Conservation (phyloP, 768 basidiomycete genomes). For the Tulasnella sp. region DNA sequence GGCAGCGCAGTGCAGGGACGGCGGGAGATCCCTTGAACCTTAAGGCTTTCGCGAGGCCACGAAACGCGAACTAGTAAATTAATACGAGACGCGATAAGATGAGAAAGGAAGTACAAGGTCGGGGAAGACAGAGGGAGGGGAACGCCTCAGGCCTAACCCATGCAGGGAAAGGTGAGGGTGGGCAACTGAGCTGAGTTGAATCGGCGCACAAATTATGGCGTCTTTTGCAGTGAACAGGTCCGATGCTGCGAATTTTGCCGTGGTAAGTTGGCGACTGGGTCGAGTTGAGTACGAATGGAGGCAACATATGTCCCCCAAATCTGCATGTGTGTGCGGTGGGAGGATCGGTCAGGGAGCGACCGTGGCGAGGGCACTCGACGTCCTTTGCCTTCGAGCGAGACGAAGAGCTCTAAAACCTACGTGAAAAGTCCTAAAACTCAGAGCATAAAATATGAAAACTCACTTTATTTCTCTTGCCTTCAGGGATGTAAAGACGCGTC, state of each 20-base stretch:
- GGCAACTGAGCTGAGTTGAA: constrained; percentile 16
- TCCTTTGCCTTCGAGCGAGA: not conserved
- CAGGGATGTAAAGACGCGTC: not conserved
- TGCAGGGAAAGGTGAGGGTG: not conserved
- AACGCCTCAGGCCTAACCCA: not conserved
- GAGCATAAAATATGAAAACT: not conserved
- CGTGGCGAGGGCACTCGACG: not conserved
- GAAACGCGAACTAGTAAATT: not conserved
- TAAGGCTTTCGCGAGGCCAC: constrained; percentile 6
- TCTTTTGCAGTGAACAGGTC: not conserved
- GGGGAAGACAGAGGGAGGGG: not conserved
- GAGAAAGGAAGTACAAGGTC: not conserved
- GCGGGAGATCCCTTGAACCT: constrained; percentile 3
- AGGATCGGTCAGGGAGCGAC: not conserved
- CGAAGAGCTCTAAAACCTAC: not conserved
- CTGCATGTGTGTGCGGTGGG: not conserved
- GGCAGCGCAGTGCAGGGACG: not conserved
- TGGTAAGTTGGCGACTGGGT: constrained; percentile 10
- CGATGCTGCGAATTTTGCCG: not conserved
- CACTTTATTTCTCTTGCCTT: constrained; percentile 11
- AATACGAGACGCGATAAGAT: constrained; percentile 9
- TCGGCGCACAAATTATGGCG: not conserved
- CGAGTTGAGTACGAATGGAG: constrained; percentile 17
- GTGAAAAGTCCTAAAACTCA: constrained; percentile 14
- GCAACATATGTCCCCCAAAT: not conserved